Base-by-base conservation (phyloP, 495 filamentous ascomycete genomes). In the Coniosporium apollinis region DNA sequence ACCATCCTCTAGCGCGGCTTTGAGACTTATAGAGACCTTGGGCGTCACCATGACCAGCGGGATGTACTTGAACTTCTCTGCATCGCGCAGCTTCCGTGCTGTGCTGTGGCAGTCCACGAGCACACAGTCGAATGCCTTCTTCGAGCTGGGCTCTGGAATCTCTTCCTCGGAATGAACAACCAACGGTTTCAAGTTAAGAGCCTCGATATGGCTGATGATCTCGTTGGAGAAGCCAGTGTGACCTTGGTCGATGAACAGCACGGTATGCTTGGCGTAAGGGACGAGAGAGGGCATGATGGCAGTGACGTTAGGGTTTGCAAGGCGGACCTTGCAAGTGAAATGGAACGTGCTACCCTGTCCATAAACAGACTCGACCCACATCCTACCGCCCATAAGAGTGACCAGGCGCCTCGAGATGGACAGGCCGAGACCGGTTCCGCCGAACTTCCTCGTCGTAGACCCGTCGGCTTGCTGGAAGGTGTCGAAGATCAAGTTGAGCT, bases 381-480 rank as follows among this genome's bases (percentile, higher is more conserved):
- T 81, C 47, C 85, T 79, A 56, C 89, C 89, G 41, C 89, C 82
- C 89, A 99, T 99, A 38, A 99, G 65, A 49, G 86, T 93, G 30
- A 96, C 89, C 21, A 99, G 63, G 42, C 85, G 72, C 62, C 91
- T 86, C 13, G 89, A 99, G 51, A 99, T 99, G 11, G 87, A 94
- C 24, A 99, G 64, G 42, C 89, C 89, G 17, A 99, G 69, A 37
- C 89, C 89, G 18, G 89, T 99, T 45, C 89, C 89, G 51, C 89
- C 89, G 51, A 99, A 99, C 47, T 91, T 83, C 24, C 89, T 69
- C 7, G 89, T 99, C 48, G 91, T 99, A 6, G 87, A 94, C 21
- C 89, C 89, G 59, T 99, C 89, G 7, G 89, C 89, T 61, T 99
- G 89, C 50, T 94, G 91, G 74, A 99, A 99, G 10, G 89, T 99